Percentiles rank a stretch among this genome's conserved stretches.
These are phyloP conservation scores for Escallonia rubra DNA, from an alignment of 129 eudicot species.

Conservation along the genomic window DNA sequence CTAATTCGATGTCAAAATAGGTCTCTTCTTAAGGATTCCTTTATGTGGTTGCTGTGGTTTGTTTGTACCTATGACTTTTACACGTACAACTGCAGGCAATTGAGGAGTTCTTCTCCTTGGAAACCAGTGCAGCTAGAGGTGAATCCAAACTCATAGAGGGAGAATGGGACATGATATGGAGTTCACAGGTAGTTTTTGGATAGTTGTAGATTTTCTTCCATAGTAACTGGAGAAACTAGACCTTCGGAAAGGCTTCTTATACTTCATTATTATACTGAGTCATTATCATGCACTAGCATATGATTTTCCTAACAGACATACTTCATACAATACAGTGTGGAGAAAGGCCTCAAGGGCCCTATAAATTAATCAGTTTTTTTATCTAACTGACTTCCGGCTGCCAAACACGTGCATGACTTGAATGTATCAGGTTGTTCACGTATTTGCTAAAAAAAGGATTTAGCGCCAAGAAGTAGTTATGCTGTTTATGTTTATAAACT, in stretches of 20 bases:
- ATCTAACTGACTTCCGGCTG: no score
- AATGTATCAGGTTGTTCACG: no score
- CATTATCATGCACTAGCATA: background rate
- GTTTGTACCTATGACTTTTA: background rate
- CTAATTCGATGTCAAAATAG: background rate
- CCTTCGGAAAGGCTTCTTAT: background rate
- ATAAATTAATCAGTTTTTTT: no score
- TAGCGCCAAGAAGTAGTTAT: no score
- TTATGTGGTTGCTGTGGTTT: slow-evolving; percentile 14
- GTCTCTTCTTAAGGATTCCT: background rate
- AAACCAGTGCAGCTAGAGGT: slow-evolving; percentile 32
- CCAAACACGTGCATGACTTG: no score
- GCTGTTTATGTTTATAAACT: no score
- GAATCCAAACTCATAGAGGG: slow-evolving; percentile 72
- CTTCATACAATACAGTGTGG: background rate
- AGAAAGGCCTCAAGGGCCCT: no score
- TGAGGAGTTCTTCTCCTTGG: slow-evolving; percentile 50
- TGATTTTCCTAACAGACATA: background rate
- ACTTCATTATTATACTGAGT: background rate
- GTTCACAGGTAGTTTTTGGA: slow-evolving; percentile 69
- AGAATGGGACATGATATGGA: slow-evolving; percentile 98
- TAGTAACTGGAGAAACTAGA: background rate
- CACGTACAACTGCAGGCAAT: slow-evolving; percentile 52
- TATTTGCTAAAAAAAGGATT: no score
- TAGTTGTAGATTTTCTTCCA: background rate